Percentiles rank a stretch among this genome's conserved stretches.
Conservation (phyloP, 2,329 filamentous ascomycete species). For the Alternaria triticina region DNA sequence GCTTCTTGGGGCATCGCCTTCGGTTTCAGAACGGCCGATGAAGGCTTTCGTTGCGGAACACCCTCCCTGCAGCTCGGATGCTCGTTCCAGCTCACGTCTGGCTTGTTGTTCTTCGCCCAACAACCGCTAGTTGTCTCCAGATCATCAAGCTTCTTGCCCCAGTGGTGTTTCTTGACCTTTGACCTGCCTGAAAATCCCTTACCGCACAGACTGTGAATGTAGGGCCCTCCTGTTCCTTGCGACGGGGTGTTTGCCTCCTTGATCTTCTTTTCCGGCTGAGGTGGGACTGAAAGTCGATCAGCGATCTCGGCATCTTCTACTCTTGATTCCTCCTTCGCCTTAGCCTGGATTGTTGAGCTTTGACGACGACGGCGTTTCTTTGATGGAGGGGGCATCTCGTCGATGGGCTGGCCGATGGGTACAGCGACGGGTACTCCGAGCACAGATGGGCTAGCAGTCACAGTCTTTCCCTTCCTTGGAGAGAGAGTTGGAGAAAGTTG, state of each 20-base stretch:
- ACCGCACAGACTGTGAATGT: constrained; percentile 40
- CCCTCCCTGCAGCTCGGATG: constrained; percentile 36
- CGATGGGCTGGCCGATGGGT: constrained; percentile 7
- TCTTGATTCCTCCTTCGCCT: neutral
- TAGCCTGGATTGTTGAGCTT: neutral
- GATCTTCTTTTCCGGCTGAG: neutral
- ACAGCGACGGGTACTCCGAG: constrained; percentile 11
- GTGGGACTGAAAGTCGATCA: neutral
- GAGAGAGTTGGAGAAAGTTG: neutral
- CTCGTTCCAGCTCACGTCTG: constrained; percentile 38
- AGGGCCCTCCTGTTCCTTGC: constrained; percentile 10
- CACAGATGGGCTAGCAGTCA: constrained; percentile 4
- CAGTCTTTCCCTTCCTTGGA: neutral
- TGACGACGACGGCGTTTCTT: neutral
- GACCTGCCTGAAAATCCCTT: constrained; percentile 30
- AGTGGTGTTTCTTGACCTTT: constrained; percentile 45
- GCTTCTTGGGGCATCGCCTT: constrained; percentile 4
- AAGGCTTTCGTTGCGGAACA: neutral
- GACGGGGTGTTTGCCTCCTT: neutral
- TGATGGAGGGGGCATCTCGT: constrained; percentile 16
- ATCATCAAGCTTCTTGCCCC: constrained; percentile 33
- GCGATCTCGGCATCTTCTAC: neutral
- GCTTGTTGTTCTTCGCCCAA: constrained; percentile 41
- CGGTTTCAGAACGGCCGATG: neutral
- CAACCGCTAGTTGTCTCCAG: constrained; percentile 37